phyloP scores from a whole-genome alignment of 169 alveolate species.

The Amoebophrya sp. region DNA sequence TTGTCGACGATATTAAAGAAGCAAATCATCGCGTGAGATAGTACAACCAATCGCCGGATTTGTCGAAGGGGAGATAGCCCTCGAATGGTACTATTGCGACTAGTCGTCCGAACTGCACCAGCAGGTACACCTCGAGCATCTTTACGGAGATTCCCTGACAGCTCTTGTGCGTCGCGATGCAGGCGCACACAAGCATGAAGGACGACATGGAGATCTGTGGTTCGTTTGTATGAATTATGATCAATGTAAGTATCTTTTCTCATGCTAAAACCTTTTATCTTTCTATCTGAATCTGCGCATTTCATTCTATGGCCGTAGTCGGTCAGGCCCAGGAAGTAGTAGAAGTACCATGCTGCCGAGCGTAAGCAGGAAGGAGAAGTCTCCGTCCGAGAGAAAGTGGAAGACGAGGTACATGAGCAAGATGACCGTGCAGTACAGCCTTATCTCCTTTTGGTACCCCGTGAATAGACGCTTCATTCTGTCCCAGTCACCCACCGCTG shows the following conservation, averaged over 20 bases:
- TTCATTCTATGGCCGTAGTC: too few species aligned
- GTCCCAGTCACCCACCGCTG: too few species aligned
- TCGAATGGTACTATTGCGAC: not conserved
- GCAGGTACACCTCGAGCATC: not conserved
- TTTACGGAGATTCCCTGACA: not conserved
- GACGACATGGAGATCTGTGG: not conserved
- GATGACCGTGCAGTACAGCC: too few species aligned
- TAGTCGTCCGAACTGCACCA: not conserved
- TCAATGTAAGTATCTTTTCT: not conserved
- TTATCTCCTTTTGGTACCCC: too few species aligned
- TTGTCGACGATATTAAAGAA: too few species aligned
- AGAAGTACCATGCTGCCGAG: not conserved
- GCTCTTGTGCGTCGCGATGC: not conserved
- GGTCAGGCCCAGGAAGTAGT: too few species aligned
- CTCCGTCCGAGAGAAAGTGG: not conserved
- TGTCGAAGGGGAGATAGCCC: slow-evolving; percentile 8
- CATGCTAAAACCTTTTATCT: too few species aligned
- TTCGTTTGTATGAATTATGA: not conserved
- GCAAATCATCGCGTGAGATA: not conserved
- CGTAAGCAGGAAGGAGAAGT: not conserved
- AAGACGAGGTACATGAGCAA: not conserved
- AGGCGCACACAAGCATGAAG: not conserved
- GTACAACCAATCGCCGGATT: not conserved
- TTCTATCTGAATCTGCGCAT: too few species aligned
- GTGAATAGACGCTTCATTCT: too few species aligned